Evolutionary conservation across 2,329 filamentous ascomycete species (phyloP).

Genomic region (Cladosporium velox): DNA sequence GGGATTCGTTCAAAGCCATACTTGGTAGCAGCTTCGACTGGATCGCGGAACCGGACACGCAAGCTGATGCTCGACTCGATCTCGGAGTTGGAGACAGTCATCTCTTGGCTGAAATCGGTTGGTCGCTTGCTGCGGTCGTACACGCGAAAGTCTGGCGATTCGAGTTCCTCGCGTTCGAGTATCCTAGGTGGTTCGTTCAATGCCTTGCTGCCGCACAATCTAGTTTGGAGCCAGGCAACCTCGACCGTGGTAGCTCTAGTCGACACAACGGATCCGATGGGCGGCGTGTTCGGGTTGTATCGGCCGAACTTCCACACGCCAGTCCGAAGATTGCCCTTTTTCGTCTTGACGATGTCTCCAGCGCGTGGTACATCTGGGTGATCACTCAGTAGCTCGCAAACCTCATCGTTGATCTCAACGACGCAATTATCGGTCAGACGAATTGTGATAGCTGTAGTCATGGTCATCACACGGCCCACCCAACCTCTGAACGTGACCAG

Average conservation of each 20-base stretch:
- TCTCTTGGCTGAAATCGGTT: conserved; percentile 7
- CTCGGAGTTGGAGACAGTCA: conserved; percentile 38
- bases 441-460: conserved; percentile 53
- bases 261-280: conserved; percentile 56
- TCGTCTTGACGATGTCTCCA: conserved; percentile 54
- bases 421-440: conserved; percentile 56
- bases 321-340: conserved; percentile 53
- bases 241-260: conserved; percentile 49
- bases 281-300: conserved; percentile 52
- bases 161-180: conserved; percentile 42
- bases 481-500: conserved; percentile 58
- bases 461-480: conserved; percentile 56
- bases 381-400: conserved; percentile 36
- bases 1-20: conserved; percentile 53
- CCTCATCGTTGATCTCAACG: conserved; percentile 53
- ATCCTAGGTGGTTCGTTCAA: conserved; percentile 31
- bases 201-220: conserved; percentile 30
- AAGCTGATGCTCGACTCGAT: conserved; percentile 35
- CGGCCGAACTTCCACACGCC: conserved; percentile 56
- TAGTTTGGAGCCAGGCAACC: conserved; percentile 55
- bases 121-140: conserved; percentile 41
- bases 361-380: conserved; percentile 16
- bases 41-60: conserved; percentile 58
- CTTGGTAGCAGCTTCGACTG: conserved; percentile 52
- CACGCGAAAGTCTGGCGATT: conserved; percentile 44